phyloP scores from a whole-genome alignment of 768 basidiomycete species.

The Amanita thiersii region DNA sequence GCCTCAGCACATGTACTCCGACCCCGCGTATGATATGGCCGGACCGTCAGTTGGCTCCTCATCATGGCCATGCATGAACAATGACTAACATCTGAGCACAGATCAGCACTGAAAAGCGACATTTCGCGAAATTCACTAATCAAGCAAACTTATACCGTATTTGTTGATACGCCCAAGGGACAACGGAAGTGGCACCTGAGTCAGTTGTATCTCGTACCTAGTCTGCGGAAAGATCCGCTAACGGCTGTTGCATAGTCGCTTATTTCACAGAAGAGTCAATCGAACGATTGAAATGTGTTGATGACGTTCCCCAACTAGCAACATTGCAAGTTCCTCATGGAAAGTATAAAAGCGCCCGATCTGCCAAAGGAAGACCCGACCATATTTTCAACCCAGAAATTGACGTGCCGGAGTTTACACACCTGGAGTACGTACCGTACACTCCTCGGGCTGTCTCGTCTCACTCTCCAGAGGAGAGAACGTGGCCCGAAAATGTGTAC shows the following conservation, averaged over 20 bases:
- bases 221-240: slow-evolving; percentile 10
- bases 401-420: slow-evolving; percentile 27
- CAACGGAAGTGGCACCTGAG: slow-evolving; percentile 80
- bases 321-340: slow-evolving; percentile 53
- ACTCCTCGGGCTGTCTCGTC: slow-evolving; percentile 20
- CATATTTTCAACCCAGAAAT: slow-evolving; percentile 39
- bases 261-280: slow-evolving; percentile 73
- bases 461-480: slow-evolving; percentile 9
- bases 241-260: slow-evolving; percentile 43
- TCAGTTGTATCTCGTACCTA: slow-evolving; percentile 22
- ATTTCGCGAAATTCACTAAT: slow-evolving; percentile 39
- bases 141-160: slow-evolving; percentile 80
- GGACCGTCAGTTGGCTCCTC: slow-evolving; percentile 15
- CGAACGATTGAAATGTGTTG: slow-evolving; percentile 49
- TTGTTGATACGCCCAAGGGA: slow-evolving; percentile 57
- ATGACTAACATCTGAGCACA: slow-evolving; percentile 8
- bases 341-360: slow-evolving; percentile 65
- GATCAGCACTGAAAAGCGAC: slow-evolving; percentile 22
- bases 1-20: slow-evolving; percentile 37
- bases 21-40: slow-evolving; percentile 30
- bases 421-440: slow-evolving; percentile 39
- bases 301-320: slow-evolving; percentile 48
- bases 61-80: background rate
- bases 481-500: slow-evolving; percentile 5
- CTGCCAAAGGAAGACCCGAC: slow-evolving; percentile 48